Evolutionary conservation across 2,329 filamentous ascomycete species (phyloP).

Genomic region (Rutstroemia sp.): DNA sequence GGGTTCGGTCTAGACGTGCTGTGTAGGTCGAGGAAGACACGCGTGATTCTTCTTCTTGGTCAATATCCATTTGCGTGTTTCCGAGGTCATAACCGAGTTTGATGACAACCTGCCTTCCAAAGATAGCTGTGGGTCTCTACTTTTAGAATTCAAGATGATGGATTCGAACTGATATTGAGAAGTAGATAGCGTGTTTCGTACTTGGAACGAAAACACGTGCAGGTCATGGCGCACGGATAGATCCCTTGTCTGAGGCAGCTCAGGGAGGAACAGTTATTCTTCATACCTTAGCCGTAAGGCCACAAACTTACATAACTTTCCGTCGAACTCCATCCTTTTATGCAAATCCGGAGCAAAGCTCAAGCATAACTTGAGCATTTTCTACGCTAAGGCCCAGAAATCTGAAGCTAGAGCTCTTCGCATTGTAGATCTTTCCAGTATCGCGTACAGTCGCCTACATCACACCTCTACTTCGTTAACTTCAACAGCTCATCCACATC

Average conservation of each 20-base stretch:
- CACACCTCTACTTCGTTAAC: background rate
- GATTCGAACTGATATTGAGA: background rate
- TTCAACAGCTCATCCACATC: background rate
- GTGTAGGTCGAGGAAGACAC: conserved; percentile 36
- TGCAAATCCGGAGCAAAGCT: background rate
- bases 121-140: background rate
- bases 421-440: background rate
- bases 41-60: conserved; percentile 20
- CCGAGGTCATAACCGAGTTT: no score
- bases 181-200: background rate
- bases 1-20: conserved; percentile 55
- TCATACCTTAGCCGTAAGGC: background rate
- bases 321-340: background rate
- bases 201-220: background rate
- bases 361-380: background rate
- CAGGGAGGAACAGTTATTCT: no score
- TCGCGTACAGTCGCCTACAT: no score
- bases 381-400: background rate
- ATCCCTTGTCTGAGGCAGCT: background rate
- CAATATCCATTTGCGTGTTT: conserved; percentile 5
- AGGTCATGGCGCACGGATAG: background rate
- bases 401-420: background rate
- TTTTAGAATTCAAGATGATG: background rate
- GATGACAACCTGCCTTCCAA: no score
- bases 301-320: background rate